Conservation (phyloP, 768 basidiomycete genomes). For the Collybiopsis confluens region DNA sequence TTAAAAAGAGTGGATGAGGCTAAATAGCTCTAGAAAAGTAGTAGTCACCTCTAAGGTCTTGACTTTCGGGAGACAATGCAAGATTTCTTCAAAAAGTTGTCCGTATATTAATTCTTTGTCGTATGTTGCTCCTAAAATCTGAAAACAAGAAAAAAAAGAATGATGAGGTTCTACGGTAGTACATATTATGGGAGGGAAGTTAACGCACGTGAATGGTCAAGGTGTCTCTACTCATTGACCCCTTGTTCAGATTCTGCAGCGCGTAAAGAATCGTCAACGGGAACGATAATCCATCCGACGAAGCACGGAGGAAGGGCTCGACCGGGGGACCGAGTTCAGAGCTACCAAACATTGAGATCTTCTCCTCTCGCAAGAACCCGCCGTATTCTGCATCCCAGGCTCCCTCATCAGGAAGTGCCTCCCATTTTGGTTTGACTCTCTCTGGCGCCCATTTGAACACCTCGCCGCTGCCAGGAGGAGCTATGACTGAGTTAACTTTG, state of each 20-base stretch:
- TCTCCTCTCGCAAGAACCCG: conserved; percentile 9
- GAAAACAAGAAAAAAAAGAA: too few species aligned
- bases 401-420: conserved; percentile 15
- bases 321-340: conserved; percentile 3
- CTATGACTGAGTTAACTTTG: conserved; percentile 14
- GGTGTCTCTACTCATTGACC: conserved; percentile 27
- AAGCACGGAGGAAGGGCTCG: conserved; percentile 18
- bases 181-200: neutral
- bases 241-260: conserved; percentile 23
- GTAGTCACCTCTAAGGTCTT: conserved; percentile 24
- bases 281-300: conserved; percentile 24
- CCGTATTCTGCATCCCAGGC: conserved; percentile 24
- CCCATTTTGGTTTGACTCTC: conserved; percentile 20
- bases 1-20: too few species aligned
- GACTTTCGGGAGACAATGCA: conserved; percentile 28
- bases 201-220: conserved; percentile 26
- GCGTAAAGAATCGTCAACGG: conserved; percentile 29
- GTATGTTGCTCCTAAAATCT: conserved; percentile 25
- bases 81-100: conserved; percentile 28
- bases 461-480: conserved; percentile 7
- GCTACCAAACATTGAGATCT: neutral
- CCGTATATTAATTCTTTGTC: conserved; percentile 17
- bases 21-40: too few species aligned
- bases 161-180: neutral
- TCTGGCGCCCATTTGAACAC: conserved; percentile 27